Base-by-base conservation (phyloP, 371 early-diverging fungal species). In the Rhizomucor miehei region DNA sequence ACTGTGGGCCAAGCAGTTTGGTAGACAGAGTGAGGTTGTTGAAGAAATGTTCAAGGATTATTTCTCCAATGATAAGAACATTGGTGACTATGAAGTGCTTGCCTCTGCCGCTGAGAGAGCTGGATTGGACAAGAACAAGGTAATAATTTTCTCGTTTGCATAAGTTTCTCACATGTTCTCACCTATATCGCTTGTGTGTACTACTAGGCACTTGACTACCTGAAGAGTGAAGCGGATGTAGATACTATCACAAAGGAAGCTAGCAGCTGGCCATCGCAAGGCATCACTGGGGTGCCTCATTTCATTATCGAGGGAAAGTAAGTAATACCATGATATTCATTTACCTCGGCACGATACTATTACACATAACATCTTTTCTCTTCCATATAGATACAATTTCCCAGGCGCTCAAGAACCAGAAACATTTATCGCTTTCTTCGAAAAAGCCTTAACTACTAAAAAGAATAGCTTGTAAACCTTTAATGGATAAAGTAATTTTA, bases 401-500 rank as follows among this genome's bases (percentile, higher is more conserved):
- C 79, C 83, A n/a, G 89, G 89, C 12, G 89, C 89, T 1, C 88
- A 89, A 51, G 82, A 82, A 1, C 77, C 84, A 1, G 70, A 67
- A 21, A 75, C 75, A 0, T 80, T 89, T 51, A 47, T 78, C 34
- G 63, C 64, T 12, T 67, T 80, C 6, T 84, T 87, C 59, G 73
- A 76, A 48, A 59, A 75, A 43, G 54, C 52, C 8, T 25, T 49
- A 73, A 48, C 74, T 83, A 36, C 80, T 80, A 29, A 63, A 76
- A 46, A 29, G 29, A 29, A 29, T 29, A 5, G 5, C 3, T 29
- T 29, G 29, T 29, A 29, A 29, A 29, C 3, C 3, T 5, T 29
- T 29, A 3, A 29, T n/a, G n/a, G n/a, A 29, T 29, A 29, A 29
- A 29, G 5, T 29, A 3, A 29, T 29, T 29, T 29, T 5, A 5